These are phyloP conservation scores for Fusarium anthophilum DNA, from an alignment of 2,329 filamentous ascomycete genomes.

Conservation along the genomic window DNA sequence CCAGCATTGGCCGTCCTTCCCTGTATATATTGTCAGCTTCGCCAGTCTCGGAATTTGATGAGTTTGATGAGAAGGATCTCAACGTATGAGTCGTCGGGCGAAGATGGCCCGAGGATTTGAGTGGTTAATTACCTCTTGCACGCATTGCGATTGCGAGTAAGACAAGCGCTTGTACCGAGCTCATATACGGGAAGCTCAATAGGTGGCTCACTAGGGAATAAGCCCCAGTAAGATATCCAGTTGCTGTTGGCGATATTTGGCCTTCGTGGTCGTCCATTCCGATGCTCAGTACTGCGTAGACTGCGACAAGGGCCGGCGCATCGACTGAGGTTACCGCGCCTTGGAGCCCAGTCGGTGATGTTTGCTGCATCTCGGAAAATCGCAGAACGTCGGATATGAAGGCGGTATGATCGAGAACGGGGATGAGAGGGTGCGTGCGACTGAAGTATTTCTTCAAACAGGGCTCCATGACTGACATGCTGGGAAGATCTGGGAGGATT, in stretches of 20 bases:
- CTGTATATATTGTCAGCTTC: neutral
- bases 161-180: constrained; percentile 30
- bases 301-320: constrained; percentile 17
- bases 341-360: constrained; percentile 14
- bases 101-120: neutral
- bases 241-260: constrained; percentile 13
- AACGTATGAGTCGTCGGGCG: neutral
- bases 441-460: constrained; percentile 32
- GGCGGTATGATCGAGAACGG: constrained; percentile 21
- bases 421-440: constrained; percentile 32
- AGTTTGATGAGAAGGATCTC: neutral
- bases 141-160: constrained; percentile 30
- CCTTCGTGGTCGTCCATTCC: constrained; percentile 30
- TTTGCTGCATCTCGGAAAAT: constrained; percentile 28
- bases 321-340: constrained; percentile 17
- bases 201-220: constrained; percentile 31
- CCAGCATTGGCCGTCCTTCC: constrained; percentile 35
- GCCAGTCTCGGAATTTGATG: neutral
- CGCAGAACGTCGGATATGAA: constrained; percentile 30
- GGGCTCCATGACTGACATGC: constrained; percentile 31
- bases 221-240: constrained; percentile 24
- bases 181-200: constrained; percentile 30
- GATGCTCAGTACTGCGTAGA: constrained; percentile 27
- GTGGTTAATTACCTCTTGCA: constrained; percentile 23
- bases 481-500: constrained; percentile 23